Percentiles rank a stretch among this genome's conserved stretches.
phyloP scores from a whole-genome alignment of 2,329 filamentous ascomycete species.

The Ambrosiella beaveri region DNA sequence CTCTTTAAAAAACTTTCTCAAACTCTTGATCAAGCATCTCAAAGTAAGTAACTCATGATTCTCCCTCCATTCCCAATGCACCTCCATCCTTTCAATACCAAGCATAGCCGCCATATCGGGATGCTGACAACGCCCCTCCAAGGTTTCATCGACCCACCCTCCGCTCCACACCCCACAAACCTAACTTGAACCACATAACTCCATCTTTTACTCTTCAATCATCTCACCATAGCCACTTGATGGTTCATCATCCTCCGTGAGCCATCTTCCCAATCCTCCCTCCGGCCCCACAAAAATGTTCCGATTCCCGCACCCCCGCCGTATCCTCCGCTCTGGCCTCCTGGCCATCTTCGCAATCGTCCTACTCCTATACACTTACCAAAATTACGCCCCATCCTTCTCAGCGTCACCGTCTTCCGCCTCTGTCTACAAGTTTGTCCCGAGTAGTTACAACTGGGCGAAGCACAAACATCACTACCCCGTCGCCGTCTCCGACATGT shows the following conservation, averaged over 20 bases:
- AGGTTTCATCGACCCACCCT: not conserved
- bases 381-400: conserved; percentile 23
- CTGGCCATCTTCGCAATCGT: conserved; percentile 34
- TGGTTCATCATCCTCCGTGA: not conserved
- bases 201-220: not conserved
- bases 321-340: conserved; percentile 24
- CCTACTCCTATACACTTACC: conserved; percentile 49
- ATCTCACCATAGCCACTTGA: not conserved
- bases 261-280: not conserved
- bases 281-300: not conserved
- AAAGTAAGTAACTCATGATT: too few relatives aligned
- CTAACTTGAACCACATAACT: too few relatives aligned
- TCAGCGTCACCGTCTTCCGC: not conserved
- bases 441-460: conserved; percentile 16
- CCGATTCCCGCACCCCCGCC: conserved; percentile 1
- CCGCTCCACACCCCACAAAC: not conserved
- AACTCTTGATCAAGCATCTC: too few relatives aligned
- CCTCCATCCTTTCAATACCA: too few relatives aligned
- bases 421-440: conserved; percentile 4
- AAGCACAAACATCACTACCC: conserved; percentile 13
- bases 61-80: too few relatives aligned
- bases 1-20: too few relatives aligned
- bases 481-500: conserved; percentile 7
- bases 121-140: not conserved
- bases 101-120: too few relatives aligned